Percentiles rank a stretch among this genome's conserved stretches.
Evolutionary conservation across 768 basidiomycete genomes (phyloP).

Genomic region (Mycena maculata): DNA sequence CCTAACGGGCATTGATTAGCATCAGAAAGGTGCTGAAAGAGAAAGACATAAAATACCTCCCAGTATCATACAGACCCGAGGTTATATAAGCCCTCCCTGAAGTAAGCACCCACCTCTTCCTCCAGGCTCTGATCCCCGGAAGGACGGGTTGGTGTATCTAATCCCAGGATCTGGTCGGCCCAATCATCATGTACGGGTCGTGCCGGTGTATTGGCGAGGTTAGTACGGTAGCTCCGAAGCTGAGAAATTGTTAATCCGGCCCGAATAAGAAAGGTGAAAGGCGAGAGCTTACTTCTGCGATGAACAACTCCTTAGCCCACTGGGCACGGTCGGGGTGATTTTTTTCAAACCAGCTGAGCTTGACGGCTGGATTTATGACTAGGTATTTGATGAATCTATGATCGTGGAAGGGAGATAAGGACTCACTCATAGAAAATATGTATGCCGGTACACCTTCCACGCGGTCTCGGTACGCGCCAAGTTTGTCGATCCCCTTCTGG

Average conservation of each 20-base stretch:
- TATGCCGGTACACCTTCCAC: conserved; percentile 13
- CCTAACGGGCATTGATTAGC: background rate
- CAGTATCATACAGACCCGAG: conserved; percentile 3
- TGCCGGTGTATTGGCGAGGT: background rate
- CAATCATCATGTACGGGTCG: background rate
- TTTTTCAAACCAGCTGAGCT: background rate
- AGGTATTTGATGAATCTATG: background rate
- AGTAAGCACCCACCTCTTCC: background rate
- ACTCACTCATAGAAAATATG: conserved; percentile 9
- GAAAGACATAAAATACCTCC: background rate
- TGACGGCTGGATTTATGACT: conserved; percentile 2
- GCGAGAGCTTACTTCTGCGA: background rate
- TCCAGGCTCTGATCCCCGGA: background rate
- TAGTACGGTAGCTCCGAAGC: background rate
- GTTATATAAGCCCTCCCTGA: background rate
- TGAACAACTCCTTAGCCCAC: background rate
- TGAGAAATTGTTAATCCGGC: background rate
- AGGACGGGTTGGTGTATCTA: background rate
- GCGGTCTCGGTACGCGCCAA: conserved; percentile 14
- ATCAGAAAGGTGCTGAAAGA: background rate
- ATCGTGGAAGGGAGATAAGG: background rate
- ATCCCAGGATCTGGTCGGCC: conserved; percentile 3
- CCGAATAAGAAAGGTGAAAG: background rate
- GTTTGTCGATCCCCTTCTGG: conserved; percentile 28
- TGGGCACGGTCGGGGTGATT: background rate